A percentile compares a stretch with the other conserved stretches of the same genome.
Evolutionary conservation across 106 monocot species (phyloP).

Genomic region (Dendrobium huoshanense): DNA sequence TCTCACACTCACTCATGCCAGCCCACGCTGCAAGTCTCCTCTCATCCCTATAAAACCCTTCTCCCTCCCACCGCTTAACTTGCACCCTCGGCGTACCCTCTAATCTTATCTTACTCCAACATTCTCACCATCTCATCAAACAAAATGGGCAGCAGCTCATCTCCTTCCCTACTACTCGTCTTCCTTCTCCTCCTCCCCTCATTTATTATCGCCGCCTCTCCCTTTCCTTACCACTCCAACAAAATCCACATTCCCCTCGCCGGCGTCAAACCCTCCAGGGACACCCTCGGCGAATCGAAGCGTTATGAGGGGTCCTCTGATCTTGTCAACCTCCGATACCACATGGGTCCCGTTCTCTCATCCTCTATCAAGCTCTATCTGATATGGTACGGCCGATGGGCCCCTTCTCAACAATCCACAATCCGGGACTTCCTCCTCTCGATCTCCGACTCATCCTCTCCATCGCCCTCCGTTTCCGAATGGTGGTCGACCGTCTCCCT

Average conservation of each 20-base stretch:
- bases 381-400: conserved; percentile 76
- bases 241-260: not conserved
- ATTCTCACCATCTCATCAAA: not conserved
- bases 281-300: conserved; percentile 21
- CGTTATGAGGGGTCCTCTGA: conserved; percentile 61
- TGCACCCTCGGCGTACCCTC: not conserved
- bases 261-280: not conserved
- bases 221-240: not conserved
- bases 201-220: not conserved
- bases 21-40: not conserved
- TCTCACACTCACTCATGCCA: conserved; percentile 3
- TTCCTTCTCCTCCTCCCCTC: not conserved
- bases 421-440: conserved; percentile 67
- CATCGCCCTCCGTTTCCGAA: conserved; percentile 39
- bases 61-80: not conserved
- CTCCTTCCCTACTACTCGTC: not conserved
- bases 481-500: conserved; percentile 72
- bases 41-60: not conserved
- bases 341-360: conserved; percentile 83
- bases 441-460: conserved; percentile 32
- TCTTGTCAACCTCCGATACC: conserved; percentile 54
- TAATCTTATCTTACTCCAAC: not conserved
- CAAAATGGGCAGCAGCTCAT: conserved; percentile 2
- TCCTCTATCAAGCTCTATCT: conserved; percentile 60
- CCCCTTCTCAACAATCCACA: conserved; percentile 19